Conservation (phyloP, 2,329 filamentous ascomycete genomes). For the Xylaria arbuscula region DNA sequence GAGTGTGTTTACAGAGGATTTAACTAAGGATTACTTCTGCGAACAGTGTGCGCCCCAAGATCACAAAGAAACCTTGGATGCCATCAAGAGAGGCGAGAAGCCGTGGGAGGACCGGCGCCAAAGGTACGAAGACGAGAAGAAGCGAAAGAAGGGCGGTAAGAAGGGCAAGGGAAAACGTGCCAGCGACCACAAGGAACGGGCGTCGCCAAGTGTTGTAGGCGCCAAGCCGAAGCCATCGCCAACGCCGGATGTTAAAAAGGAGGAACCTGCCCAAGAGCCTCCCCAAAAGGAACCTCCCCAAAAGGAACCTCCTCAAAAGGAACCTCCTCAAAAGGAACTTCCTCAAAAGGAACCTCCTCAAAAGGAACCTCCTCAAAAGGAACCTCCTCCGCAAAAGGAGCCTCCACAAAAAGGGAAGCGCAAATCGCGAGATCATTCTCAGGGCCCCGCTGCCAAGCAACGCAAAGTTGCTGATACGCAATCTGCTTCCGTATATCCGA, state of each 20-base stretch:
- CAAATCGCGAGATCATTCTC: constrained; percentile 68
- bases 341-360: constrained; percentile 53
- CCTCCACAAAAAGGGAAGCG: constrained; percentile 62
- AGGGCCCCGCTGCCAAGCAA: constrained; percentile 60
- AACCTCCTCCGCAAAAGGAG: too few species aligned
- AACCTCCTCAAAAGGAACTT: constrained; percentile 56
- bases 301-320: too few species aligned
- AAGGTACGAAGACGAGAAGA: constrained; percentile 71
- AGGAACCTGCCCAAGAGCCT: constrained; percentile 56
- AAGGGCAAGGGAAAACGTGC: constrained; percentile 72
- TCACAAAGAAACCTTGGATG: constrained; percentile 82
- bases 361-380: constrained; percentile 42
- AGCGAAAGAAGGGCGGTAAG: constrained; percentile 70
- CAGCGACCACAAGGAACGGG: constrained; percentile 70
- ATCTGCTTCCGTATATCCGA: constrained; percentile 51
- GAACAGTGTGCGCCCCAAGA: constrained; percentile 87
- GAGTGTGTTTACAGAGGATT: constrained; percentile 78
- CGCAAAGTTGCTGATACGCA: constrained; percentile 67
- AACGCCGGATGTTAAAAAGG: constrained; percentile 49
- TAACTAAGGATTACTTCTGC: constrained; percentile 89
- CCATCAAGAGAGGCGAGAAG: constrained; percentile 81
- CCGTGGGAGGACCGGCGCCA: constrained; percentile 82
- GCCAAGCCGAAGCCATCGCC: constrained; percentile 55
- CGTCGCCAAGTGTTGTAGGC: constrained; percentile 56
- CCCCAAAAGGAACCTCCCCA: constrained; percentile 46